Evolutionary conservation across 768 basidiomycete species (phyloP).

Genomic region (Kondoa subrosea): DNA sequence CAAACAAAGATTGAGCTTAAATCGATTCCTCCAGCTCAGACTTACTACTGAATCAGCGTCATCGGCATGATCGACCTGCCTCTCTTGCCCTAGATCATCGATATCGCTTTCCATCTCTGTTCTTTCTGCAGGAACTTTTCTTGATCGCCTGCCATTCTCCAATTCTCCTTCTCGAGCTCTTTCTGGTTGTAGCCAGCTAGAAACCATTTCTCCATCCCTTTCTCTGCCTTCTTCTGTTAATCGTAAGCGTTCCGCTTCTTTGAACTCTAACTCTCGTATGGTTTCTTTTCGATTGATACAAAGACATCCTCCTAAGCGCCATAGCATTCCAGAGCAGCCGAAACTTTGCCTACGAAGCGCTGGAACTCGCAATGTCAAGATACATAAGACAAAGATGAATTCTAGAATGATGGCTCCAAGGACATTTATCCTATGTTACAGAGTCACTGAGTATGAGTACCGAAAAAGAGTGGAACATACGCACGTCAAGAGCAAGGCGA

Average conservation of each 20-base stretch:
- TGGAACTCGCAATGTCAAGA: background rate
- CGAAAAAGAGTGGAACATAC: background rate
- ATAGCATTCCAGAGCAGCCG: background rate
- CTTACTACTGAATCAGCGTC: background rate
- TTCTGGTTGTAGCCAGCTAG: background rate
- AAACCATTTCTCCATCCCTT: background rate
- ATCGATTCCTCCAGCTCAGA: background rate
- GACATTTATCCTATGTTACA: background rate
- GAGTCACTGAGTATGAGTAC: background rate
- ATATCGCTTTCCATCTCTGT: background rate
- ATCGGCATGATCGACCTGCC: background rate
- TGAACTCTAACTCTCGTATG: background rate
- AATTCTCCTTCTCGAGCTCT: background rate
- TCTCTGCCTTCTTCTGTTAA: background rate
- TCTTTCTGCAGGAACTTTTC: background rate
- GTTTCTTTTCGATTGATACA: background rate
- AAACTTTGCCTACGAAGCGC: background rate
- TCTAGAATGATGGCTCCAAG: background rate
- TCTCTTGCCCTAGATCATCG: background rate
- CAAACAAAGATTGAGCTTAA: background rate
- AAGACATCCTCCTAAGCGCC: slow-evolving; percentile 3
- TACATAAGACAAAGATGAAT: background rate
- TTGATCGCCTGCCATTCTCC: background rate
- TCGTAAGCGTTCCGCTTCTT: background rate
- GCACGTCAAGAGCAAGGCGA: background rate